A percentile compares a stretch with the other conserved stretches of the same genome.
Conservation (phyloP, 208 protist species). For the Trichomonas tenax region DNA sequence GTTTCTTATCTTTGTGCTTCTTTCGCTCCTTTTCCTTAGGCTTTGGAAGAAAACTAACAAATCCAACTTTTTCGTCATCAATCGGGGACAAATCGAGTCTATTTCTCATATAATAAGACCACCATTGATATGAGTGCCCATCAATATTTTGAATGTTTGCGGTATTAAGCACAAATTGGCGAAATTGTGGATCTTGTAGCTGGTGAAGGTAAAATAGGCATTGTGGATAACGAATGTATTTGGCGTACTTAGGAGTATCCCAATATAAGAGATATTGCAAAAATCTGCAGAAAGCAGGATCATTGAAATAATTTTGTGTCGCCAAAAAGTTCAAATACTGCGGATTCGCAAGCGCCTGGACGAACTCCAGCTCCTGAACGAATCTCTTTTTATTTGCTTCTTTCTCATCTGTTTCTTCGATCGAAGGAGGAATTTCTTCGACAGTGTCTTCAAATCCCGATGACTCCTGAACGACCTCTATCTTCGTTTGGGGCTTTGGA, state of each 20-base stretch:
- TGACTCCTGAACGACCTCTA: too few species aligned
- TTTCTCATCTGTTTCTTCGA: background rate
- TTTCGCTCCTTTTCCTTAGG: too few species aligned
- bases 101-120: background rate
- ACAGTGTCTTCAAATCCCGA: background rate
- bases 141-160: background rate
- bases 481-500: too few species aligned
- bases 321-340: slow-evolving; percentile 15
- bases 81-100: background rate
- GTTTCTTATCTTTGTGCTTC: too few species aligned
- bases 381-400: background rate
- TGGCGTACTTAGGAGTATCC: slow-evolving; percentile 15
- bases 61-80: background rate
- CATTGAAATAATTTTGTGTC: slow-evolving; percentile 10
- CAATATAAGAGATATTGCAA: slow-evolving; percentile 26
- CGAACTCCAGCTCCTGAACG: slow-evolving; percentile 22
- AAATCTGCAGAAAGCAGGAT: slow-evolving; percentile 4
- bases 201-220: background rate
- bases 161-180: background rate
- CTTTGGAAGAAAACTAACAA: too few species aligned
- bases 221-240: slow-evolving; percentile 25
- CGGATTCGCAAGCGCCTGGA: slow-evolving; percentile 26
- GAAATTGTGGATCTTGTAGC: slow-evolving; percentile 23
- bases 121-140: background rate
- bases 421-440: background rate